Percentiles rank a stretch among this genome's conserved stretches.
phyloP scores from a whole-genome alignment of 2,329 filamentous ascomycete genomes.

The Aspergillus sp. region DNA sequence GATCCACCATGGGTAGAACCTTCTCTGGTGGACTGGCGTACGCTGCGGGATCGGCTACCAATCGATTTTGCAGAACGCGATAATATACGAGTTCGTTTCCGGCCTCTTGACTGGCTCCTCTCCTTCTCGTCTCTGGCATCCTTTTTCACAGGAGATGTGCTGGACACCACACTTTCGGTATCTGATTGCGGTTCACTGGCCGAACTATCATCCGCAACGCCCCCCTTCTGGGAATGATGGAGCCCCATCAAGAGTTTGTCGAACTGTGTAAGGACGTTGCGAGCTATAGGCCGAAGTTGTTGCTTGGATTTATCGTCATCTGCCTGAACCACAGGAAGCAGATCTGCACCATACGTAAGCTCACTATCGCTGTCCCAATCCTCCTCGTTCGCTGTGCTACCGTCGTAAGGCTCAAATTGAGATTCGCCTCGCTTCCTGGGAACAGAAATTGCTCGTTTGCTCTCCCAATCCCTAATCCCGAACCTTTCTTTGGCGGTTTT shows the following conservation, averaged over 20 bases:
- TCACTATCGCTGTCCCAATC: slow-evolving; percentile 15
- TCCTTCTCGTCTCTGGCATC: background rate
- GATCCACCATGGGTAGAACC: too few species aligned
- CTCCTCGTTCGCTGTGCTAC: slow-evolving; percentile 12
- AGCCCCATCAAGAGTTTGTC: slow-evolving; percentile 63
- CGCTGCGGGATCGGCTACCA: too few species aligned
- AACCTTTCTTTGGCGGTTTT: slow-evolving; percentile 61
- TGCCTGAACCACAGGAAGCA: slow-evolving; percentile 50
- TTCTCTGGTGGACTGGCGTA: too few species aligned
- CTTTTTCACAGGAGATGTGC: slow-evolving; percentile 8
- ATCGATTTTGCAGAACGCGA: too few species aligned
- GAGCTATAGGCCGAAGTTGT: slow-evolving; percentile 59
- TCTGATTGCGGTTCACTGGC: slow-evolving; percentile 22
- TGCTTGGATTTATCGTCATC: slow-evolving; percentile 61
- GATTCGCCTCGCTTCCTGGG: slow-evolving; percentile 10
- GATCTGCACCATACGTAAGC: slow-evolving; percentile 3
- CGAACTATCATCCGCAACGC: slow-evolving; percentile 23
- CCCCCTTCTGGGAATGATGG: slow-evolving; percentile 56
- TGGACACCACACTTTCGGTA: slow-evolving; percentile 17
- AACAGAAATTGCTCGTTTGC: background rate
- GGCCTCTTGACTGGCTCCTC: slow-evolving; percentile 17
- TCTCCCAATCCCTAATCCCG: slow-evolving; percentile 30
- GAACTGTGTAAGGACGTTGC: slow-evolving; percentile 61
- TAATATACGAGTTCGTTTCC: slow-evolving; percentile 13
- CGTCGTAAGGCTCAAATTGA: slow-evolving; percentile 7